A percentile compares a stretch with the other conserved stretches of the same genome.
Evolutionary conservation across 2,329 filamentous ascomycete species (phyloP).

Genomic region (Emergomyces pasteurianus): DNA sequence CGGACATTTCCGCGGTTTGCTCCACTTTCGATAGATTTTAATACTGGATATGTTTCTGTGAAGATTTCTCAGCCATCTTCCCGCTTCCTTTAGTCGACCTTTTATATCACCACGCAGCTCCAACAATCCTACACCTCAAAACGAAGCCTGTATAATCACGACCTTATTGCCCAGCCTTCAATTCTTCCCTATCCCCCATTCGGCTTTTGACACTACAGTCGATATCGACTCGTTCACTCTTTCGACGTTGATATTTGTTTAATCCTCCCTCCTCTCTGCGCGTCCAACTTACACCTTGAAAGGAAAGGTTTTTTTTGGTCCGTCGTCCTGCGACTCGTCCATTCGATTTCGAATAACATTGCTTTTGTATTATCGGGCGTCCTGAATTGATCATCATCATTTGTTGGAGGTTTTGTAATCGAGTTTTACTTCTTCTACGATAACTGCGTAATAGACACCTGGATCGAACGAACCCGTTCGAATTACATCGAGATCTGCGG

Average conservation of each 20-base stretch:
- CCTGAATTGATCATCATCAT: not conserved
- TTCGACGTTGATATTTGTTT: not conserved
- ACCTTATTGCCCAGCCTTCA: not conserved
- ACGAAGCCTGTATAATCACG: not conserved
- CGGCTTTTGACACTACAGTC: not conserved
- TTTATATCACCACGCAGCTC: not conserved
- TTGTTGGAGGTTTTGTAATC: not conserved
- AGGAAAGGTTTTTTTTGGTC: not conserved
- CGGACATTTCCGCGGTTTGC: slow-evolving; percentile 11
- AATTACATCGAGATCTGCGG: not conserved
- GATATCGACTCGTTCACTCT: not conserved
- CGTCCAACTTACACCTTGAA: not conserved
- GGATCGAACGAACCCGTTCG: not conserved
- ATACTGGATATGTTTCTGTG: slow-evolving; percentile 7
- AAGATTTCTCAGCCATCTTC: not conserved
- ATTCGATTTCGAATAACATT: not conserved
- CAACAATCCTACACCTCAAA: not conserved
- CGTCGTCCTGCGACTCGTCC: not conserved
- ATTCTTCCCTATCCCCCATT: not conserved
- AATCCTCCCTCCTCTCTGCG: not conserved
- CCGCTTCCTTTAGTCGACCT: not conserved
- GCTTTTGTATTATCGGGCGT: not conserved
- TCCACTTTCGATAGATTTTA: slow-evolving; percentile 7
- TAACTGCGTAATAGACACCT: not conserved
- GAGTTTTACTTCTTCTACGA: not conserved